Percentiles rank a stretch among this genome's conserved stretches.
Evolutionary conservation across 768 basidiomycete species (phyloP).

Genomic region (Galerina marginata): DNA sequence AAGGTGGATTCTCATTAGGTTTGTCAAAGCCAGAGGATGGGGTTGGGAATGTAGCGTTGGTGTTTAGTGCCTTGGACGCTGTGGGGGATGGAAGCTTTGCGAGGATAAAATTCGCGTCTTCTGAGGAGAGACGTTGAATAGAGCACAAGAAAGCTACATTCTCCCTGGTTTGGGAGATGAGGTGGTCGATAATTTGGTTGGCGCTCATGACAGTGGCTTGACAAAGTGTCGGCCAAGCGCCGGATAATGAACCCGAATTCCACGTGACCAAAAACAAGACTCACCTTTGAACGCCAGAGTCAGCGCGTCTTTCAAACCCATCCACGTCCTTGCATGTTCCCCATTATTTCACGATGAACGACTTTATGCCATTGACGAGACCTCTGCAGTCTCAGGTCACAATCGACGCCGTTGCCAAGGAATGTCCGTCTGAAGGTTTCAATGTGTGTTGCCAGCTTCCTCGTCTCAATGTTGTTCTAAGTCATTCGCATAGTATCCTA

Average conservation of each 20-base stretch:
- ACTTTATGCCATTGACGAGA: constrained; percentile 42
- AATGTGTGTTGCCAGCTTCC: constrained; percentile 39
- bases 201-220: constrained; percentile 20
- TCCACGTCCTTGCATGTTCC: constrained; percentile 3
- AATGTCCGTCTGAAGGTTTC: constrained; percentile 48
- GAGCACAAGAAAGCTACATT: constrained; percentile 60
- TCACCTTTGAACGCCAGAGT: constrained; percentile 4
- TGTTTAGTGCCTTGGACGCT: not conserved
- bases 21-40: not conserved
- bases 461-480: constrained; percentile 2
- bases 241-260: not conserved
- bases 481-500: constrained; percentile 44
- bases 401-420: constrained; percentile 43
- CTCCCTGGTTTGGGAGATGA: constrained; percentile 58
- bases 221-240: not conserved
- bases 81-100: constrained; percentile 39
- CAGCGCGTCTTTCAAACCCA: not conserved
- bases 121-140: constrained; percentile 50
- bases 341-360: constrained; percentile 30
- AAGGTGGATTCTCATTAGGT: not conserved
- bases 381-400: constrained; percentile 43
- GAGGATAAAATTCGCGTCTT: constrained; percentile 52
- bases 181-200: constrained; percentile 44
- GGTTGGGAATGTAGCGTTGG: too few relatives aligned
- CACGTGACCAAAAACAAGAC: constrained; percentile 17